A percentile compares a stretch with the other conserved stretches of the same genome.
Conservation (phyloP, 1,284 basidiomycete genomes). For the Cystobasidiaceae sp. region DNA sequence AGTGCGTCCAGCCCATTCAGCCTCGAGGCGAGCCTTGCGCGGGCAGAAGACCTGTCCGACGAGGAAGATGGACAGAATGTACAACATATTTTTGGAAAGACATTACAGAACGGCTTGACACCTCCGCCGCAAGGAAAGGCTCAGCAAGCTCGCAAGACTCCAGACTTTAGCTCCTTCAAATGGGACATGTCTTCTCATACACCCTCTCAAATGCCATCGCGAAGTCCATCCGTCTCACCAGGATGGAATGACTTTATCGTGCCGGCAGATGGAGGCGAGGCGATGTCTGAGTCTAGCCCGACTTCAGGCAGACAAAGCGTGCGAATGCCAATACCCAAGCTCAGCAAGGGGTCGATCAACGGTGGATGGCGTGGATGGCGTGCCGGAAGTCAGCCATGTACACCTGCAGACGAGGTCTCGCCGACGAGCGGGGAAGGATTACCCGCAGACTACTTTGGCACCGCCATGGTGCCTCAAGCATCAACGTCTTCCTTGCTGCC, state of each 20-base stretch:
- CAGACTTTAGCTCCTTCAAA: conserved; percentile 6
- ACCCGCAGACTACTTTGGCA: not conserved
- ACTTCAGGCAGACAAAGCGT: not conserved
- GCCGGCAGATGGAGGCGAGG: not conserved
- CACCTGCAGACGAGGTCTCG: conserved; percentile 1
- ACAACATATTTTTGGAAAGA: not conserved
- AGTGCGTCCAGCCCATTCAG: conserved; percentile 10
- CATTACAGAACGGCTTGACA: not conserved
- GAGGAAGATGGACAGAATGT: conserved; percentile 2
- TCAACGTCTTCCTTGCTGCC: not conserved
- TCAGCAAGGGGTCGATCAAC: not conserved
- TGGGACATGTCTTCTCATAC: not conserved
- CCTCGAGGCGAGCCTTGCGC: conserved; percentile 15
- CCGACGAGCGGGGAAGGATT: not conserved
- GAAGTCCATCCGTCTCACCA: not conserved
- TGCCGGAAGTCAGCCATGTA: conserved; percentile 8
- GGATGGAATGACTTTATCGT: not conserved
- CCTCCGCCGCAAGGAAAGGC: not conserved
- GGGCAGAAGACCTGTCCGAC: conserved; percentile 4
- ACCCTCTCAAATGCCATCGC: not conserved
- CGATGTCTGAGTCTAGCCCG: not conserved
- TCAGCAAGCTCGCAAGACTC: not conserved
- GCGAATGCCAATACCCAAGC: not conserved
- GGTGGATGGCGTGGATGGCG: conserved; percentile 28
- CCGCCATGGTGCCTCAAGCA: not conserved